Base-by-base conservation (phyloP, 2,329 filamentous ascomycete genomes). In the Furcasterigmium furcatum region DNA sequence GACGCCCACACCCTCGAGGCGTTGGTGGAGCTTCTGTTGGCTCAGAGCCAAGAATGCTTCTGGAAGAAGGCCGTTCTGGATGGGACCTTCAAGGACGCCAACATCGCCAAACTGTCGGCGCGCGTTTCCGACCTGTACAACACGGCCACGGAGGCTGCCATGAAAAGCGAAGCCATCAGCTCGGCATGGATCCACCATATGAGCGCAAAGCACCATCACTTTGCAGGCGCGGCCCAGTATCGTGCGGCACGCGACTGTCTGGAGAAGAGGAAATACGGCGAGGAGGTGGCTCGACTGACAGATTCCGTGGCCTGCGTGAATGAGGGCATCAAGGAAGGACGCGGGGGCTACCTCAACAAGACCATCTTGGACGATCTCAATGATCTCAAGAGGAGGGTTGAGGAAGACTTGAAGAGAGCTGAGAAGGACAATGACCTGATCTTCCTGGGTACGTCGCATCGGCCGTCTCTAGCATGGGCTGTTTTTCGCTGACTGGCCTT, bases 1-100 rank as follows among this genome's bases (percentile, higher is more conserved):
- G 94, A 99, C 57, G 78, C 82, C 42, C 80, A 88, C 58, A 96
- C 91, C 0, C 74, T 99, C 40, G 87, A 92, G 57, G 89, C 88
- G 43, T 70, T 97, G 38, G 81, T 88, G 55, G 82, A 92, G 62
- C 76, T 99, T 24, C 82, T 95, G 63, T 77, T 99, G 9, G 92
- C 91, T 1, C 91, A 99, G 63, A 91, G 87, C 22, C 94, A 99
- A 61, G 94, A 99, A 68, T 97, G 91, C 62, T 97, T 94, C 66
- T 99, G 94, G 94, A 87, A 94, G 56, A 97, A 96, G 63, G 92
- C 94, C 1, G 91, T 95, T 47, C 91, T 95, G 72, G 92, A 96
- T 61, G 84, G 85, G 20, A 43, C 32, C 19, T 83, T 96, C 68
- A 96, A 95, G 64, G 94, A 99, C 62, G 87, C 84, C 2, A 89